phyloP scores from a whole-genome alignment of 495 filamentous ascomycete genomes.

The Mytilinidion resinicola region DNA sequence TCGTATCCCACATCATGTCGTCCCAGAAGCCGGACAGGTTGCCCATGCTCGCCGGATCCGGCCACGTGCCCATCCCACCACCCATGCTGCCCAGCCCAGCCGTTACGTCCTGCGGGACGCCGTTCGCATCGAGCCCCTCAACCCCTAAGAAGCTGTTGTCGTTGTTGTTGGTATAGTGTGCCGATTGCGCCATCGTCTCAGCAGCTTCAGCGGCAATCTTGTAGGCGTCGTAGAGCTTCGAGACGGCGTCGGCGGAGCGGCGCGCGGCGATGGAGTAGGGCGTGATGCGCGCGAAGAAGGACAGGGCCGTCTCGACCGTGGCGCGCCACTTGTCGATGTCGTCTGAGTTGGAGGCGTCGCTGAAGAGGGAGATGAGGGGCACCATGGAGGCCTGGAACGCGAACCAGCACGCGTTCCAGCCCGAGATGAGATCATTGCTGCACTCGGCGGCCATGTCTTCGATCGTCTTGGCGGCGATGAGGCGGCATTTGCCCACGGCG shows the following conservation, averaged over 20 bases:
- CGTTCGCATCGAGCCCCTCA: conserved; percentile 13
- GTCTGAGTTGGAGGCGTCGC: conserved; percentile 26
- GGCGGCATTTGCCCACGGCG: conserved; percentile 61
- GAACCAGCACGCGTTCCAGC: conserved; percentile 81
- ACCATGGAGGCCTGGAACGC: conserved; percentile 75
- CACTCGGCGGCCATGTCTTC: conserved; percentile 63
- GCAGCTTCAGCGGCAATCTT: conserved; percentile 20
- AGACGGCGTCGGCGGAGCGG: conserved; percentile 61
- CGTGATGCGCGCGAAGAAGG: conserved; percentile 61
- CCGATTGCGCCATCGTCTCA: background rate
- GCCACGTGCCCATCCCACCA: conserved; percentile 6
- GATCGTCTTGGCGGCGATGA: conserved; percentile 63
- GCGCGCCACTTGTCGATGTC: conserved; percentile 31
- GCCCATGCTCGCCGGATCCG: conserved; percentile 11
- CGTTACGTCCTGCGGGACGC: conserved; percentile 12
- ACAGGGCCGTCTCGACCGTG: conserved; percentile 63
- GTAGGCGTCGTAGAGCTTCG: conserved; percentile 60
- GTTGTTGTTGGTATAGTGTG: background rate
- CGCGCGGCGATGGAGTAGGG: conserved; percentile 66
- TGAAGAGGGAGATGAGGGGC: conserved; percentile 60
- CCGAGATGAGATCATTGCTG: conserved; percentile 65
- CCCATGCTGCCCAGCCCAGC: conserved; percentile 4
- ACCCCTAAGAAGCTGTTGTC: background rate
- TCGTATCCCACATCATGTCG: conserved; percentile 37
- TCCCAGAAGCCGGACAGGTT: conserved; percentile 31